Percentiles rank a stretch among this genome's conserved stretches.
Evolutionary conservation across 768 basidiomycete genomes (phyloP).

Genomic region (Kwoniella dendrophila): DNA sequence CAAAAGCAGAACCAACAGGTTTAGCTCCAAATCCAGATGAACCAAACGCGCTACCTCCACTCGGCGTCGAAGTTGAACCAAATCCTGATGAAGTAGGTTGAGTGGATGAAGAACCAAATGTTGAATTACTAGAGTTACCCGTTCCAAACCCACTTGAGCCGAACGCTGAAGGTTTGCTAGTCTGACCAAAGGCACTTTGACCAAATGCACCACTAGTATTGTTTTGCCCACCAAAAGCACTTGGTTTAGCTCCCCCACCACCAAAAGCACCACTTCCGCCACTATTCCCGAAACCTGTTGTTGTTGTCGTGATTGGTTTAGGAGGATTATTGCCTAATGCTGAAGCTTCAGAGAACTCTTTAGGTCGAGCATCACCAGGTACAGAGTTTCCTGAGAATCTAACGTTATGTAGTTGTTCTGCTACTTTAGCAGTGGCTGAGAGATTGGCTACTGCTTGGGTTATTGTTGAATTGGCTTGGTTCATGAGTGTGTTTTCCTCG

Average conservation of each 20-base stretch:
- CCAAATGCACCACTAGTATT: constrained; percentile 27
- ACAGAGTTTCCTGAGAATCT: constrained; percentile 24
- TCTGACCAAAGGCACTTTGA: constrained; percentile 25
- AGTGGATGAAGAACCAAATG: constrained; percentile 24
- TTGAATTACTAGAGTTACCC: constrained; percentile 1
- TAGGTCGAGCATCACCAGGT: constrained; percentile 27
- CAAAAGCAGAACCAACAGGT: constrained; percentile 21
- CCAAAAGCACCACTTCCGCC: constrained; percentile 19
- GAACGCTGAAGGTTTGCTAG: constrained; percentile 28
- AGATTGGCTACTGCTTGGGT: constrained; percentile 33
- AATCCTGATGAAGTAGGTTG: constrained; percentile 6
- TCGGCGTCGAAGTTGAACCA: constrained; percentile 15
- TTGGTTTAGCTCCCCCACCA: constrained; percentile 9
- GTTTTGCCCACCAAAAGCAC: constrained; percentile 14
- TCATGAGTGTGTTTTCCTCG: constrained; percentile 32
- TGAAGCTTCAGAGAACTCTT: constrained; percentile 33
- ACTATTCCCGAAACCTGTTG: constrained; percentile 9
- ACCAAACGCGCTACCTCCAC: constrained; percentile 24
- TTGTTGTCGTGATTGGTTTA: background rate
- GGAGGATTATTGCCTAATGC: constrained; percentile 19
- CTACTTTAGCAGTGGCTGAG: constrained; percentile 28
- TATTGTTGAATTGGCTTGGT: constrained; percentile 30
- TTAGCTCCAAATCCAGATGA: constrained; percentile 21
- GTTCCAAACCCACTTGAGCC: constrained; percentile 19
- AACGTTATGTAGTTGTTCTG: constrained; percentile 44